Percentiles rank a stretch among this genome's conserved stretches.
These are phyloP conservation scores for Nothomitra cinnamomea DNA, from an alignment of 2,329 filamentous ascomycete species.

Conservation along the genomic window DNA sequence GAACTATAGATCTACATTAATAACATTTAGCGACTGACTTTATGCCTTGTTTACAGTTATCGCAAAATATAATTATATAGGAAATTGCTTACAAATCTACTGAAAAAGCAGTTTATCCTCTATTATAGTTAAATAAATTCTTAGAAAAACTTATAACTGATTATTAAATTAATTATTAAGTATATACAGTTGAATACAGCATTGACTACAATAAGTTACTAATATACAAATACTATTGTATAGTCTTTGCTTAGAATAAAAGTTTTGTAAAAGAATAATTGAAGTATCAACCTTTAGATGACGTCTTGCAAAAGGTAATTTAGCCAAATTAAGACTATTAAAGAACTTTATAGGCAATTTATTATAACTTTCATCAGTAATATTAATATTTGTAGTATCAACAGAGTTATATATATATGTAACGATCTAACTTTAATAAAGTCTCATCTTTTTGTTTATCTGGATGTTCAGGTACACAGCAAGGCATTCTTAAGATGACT, in stretches of 20 bases:
- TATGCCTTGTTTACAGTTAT: too few species aligned
- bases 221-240: conserved; percentile 3
- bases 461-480: too few species aligned
- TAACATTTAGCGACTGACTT: too few species aligned
- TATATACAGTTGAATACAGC: background rate
- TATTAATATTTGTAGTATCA: too few species aligned
- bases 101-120: background rate
- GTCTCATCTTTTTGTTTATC: too few species aligned
- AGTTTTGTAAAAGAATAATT: conserved; percentile 2
- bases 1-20: too few species aligned
- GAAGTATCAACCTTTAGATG: background rate
- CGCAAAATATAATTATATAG: background rate
- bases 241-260: conserved; percentile 1
- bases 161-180: background rate
- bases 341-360: conserved; percentile 2
- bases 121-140: background rate
- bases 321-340: background rate
- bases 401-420: too few species aligned
- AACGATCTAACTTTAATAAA: too few species aligned
- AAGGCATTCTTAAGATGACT: too few species aligned
- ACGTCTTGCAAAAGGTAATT: background rate
- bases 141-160: background rate
- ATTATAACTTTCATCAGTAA: background rate
- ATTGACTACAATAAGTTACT: background rate
- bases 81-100: background rate